Base-by-base conservation (phyloP, 192 early-diverging fungal species). In the Entomortierella parvispora region DNA sequence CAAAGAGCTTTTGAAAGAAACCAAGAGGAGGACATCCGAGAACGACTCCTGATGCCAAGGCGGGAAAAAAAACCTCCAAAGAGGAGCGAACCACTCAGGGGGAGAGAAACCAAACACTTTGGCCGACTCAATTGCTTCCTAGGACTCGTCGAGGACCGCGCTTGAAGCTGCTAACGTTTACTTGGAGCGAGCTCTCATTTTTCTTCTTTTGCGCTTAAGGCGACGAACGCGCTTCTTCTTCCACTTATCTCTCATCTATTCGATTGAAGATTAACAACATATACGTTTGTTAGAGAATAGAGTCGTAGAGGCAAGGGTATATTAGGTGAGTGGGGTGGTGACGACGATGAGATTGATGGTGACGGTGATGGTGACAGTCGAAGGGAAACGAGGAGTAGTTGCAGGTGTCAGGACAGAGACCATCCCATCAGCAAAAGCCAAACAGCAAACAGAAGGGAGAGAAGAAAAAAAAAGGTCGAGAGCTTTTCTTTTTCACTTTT, bases 121-220 rank as follows among this genome's bases (percentile, higher is more conserved):
- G 29, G 32, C 31, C 54, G 37, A 40, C 37, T 40, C 12, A 40
- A 17, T 56, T 20, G 31, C 20, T 55, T 28, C 10, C 51, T 56
- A 5, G 22, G 54, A 32, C 31, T 55, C 28, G 33, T 17, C 18
- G 45, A 43, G 26, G 62, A 71, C 69, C 69, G 69, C 69, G 69
- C 69, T 63, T 43, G 45, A 43, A 71, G 69, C 69, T 71, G 69
- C 69, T 65, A 45, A 43, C 69, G 62, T 71, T 71, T 71, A 71
- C 63, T 80, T 80, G 65, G 78, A 80, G 51, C 78, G 68, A 80
- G 78, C 78, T 59, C 78, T 58, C 78, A 80, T 80, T 58, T 80
- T 80, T 80, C 78, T 80, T 80, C 78, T 80, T 67, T 80, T 80
- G 44, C 78, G 78, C 54, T 80, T 80, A 53, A 80, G 78, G 60